These are phyloP conservation scores for Heritiera fomes DNA, from an alignment of 345 rosid species.

Conservation along the genomic window DNA sequence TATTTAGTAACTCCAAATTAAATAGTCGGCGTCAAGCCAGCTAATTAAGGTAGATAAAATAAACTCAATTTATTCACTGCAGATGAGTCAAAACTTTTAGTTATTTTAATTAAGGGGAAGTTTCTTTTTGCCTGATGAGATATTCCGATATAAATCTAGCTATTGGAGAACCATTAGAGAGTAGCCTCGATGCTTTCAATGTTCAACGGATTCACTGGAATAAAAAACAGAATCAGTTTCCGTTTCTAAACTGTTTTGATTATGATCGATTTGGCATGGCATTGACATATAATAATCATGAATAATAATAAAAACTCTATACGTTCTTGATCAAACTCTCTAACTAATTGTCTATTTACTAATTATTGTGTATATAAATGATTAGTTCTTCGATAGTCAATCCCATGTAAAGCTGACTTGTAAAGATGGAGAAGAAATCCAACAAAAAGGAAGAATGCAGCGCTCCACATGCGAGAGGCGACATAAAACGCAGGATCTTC, in stretches of 20 bases:
- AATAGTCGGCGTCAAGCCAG: background rate
- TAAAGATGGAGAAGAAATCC: background rate
- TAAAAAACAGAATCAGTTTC: background rate
- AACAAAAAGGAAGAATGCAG: background rate
- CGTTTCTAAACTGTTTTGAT: background rate
- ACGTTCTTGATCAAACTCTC: background rate
- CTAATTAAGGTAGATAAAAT: background rate
- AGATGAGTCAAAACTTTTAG: background rate
- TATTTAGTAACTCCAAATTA: background rate
- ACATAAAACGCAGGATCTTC: constrained; percentile 4
- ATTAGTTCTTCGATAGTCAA: background rate
- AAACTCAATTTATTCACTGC: background rate
- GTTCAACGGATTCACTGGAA: background rate
- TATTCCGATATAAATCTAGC: background rate
- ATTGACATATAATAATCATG: background rate
- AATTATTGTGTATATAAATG: background rate
- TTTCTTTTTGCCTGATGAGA: background rate
- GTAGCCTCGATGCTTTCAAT: background rate
- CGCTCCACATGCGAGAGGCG: background rate
- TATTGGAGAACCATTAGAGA: background rate
- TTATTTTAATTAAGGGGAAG: no score
- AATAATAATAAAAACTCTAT: background rate
- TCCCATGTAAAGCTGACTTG: background rate
- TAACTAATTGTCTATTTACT: background rate
- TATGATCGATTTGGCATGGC: background rate